Conservation (phyloP, 2,329 filamentous ascomycete genomes). For the Aspergillus pseudotamarii region DNA sequence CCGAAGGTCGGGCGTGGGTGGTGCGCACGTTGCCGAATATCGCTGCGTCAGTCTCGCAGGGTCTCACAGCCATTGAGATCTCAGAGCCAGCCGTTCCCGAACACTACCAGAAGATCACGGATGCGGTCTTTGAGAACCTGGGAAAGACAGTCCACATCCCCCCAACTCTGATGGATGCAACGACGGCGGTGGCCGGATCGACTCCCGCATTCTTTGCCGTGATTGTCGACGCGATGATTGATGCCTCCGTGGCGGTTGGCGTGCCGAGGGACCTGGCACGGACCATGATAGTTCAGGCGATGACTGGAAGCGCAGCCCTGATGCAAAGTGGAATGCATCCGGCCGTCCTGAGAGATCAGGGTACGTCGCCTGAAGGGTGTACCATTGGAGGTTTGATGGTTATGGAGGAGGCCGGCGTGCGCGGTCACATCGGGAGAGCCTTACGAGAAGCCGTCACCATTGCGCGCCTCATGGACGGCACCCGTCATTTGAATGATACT, state of each 20-base stretch:
- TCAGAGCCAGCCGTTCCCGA: constrained; percentile 47
- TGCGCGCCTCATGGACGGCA: constrained; percentile 52
- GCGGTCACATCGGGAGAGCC: constrained; percentile 58
- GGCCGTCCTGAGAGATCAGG: constrained; percentile 62
- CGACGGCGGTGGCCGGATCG: constrained; percentile 62
- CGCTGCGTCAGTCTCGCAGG: constrained; percentile 47
- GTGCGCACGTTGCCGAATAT: constrained; percentile 51
- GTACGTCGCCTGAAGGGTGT: constrained; percentile 64
- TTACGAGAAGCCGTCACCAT: constrained; percentile 63
- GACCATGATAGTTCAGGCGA: constrained; percentile 64
- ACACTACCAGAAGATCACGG: constrained; percentile 37
- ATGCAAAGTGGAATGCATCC: constrained; percentile 63
- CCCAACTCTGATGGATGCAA: constrained; percentile 57
- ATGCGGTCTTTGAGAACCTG: constrained; percentile 56
- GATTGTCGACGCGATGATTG: constrained; percentile 61
- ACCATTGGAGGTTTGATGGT: constrained; percentile 65
- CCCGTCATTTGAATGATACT: constrained; percentile 6
- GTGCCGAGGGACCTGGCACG: constrained; percentile 62
- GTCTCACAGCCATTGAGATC: constrained; percentile 54
- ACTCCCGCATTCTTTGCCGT: constrained; percentile 65
- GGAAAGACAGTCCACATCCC: constrained; percentile 54
- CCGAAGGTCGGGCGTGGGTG: constrained; percentile 30
- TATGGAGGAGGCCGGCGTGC: constrained; percentile 60
- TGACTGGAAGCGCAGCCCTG: constrained; percentile 62
- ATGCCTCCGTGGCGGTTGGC: constrained; percentile 66